A percentile compares a stretch with the other conserved stretches of the same genome.
Conservation (phyloP, 257 asterid genomes). For the Paraleonurus japonicus region DNA sequence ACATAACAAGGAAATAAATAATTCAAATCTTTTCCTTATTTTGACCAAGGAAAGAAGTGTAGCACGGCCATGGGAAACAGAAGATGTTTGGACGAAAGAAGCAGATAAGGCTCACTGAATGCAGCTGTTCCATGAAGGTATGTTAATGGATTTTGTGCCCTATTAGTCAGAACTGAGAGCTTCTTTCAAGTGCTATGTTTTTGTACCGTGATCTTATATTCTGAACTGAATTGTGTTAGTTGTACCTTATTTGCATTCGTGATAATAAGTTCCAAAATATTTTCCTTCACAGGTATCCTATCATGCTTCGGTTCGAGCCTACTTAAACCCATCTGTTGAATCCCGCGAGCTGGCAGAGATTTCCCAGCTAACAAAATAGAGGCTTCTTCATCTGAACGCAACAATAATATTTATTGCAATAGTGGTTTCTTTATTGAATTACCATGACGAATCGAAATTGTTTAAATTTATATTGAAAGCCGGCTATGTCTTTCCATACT, state of each 20-base stretch:
- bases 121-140: background rate
- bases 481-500: background rate
- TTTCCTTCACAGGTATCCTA: background rate
- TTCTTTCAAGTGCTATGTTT: background rate
- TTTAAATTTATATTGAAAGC: background rate
- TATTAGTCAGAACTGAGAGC: background rate
- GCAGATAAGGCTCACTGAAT: constrained; percentile 4
- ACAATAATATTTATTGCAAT: background rate
- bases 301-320: background rate
- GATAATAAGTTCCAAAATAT: background rate
- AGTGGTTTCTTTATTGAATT: no score
- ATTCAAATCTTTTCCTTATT: background rate
- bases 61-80: no score
- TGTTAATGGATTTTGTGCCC: background rate
- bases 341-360: background rate
- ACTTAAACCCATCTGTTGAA: background rate
- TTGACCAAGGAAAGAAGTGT: no score
- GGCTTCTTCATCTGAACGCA: background rate
- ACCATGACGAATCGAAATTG: background rate
- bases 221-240: background rate
- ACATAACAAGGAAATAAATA: background rate
- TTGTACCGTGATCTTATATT: background rate
- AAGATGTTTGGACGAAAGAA: background rate
- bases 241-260: background rate
- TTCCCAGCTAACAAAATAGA: background rate